Evolutionary conservation across 2,329 filamentous ascomycete species (phyloP).

Genomic region (Beauveria sp.): DNA sequence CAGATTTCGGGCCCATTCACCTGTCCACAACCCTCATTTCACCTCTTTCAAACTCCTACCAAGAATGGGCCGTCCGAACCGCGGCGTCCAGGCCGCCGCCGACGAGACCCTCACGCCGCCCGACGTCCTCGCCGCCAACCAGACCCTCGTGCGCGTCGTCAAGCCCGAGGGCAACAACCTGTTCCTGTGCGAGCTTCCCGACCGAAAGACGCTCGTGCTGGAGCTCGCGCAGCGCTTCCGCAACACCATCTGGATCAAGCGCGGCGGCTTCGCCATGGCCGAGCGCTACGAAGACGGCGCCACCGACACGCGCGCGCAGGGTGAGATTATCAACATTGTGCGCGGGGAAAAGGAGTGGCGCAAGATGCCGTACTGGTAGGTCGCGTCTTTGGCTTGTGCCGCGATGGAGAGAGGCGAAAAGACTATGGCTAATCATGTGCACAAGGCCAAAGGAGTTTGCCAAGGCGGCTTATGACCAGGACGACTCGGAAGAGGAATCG

Average conservation of each 20-base stretch:
- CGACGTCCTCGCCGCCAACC: constrained; percentile 50
- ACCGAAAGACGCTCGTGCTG: constrained; percentile 58
- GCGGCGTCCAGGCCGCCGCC: constrained; percentile 68
- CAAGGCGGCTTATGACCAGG: constrained; percentile 54
- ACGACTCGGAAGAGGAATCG: constrained; percentile 68
- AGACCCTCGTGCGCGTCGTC: constrained; percentile 65
- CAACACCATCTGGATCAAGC: constrained; percentile 88
- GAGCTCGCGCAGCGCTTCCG: constrained; percentile 82
- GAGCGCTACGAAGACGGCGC: constrained; percentile 56
- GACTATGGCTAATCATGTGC: background rate
- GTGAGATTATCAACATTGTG: constrained; percentile 89
- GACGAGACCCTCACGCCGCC: constrained; percentile 60
- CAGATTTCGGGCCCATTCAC: no score
- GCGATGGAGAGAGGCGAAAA: background rate
- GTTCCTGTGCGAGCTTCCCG: constrained; percentile 69
- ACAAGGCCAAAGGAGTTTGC: constrained; percentile 71
- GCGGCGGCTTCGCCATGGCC: constrained; percentile 78
- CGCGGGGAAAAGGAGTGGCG: constrained; percentile 87
- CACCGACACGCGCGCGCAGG: constrained; percentile 56
- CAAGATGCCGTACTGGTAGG: constrained; percentile 79
- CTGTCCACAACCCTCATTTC: no score
- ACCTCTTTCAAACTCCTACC: background rate
- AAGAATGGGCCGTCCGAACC: constrained; percentile 46
- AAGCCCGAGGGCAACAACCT: constrained; percentile 84
- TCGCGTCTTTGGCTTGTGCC: background rate